phyloP scores from a whole-genome alignment of 257 asterid genomes.

The Forsythia viridissima region DNA sequence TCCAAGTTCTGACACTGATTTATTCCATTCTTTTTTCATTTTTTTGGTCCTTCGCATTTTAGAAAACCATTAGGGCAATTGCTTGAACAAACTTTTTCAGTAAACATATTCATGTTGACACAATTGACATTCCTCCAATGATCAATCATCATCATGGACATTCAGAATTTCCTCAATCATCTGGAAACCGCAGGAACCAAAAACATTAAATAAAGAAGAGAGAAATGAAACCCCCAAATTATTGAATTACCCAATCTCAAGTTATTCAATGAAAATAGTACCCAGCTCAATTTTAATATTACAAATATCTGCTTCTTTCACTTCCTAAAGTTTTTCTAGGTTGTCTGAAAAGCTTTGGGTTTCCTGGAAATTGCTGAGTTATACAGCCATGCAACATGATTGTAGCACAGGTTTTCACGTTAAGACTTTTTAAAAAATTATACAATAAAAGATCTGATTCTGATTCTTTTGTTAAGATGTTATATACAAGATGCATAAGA shows the following conservation, averaged over 20 bases:
- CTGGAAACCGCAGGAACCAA: not conserved
- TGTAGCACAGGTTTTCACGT: not conserved
- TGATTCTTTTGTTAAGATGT: not conserved
- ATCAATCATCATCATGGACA: not conserved
- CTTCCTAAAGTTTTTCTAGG: not conserved
- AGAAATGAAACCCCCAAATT: not conserved
- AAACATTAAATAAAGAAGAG: not conserved
- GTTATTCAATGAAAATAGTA: not conserved
- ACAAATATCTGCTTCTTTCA: not conserved
- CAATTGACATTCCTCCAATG: not conserved
- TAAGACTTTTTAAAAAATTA: not conserved
- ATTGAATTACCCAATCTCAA: not conserved
- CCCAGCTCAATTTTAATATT: not conserved
- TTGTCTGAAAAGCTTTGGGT: not conserved
- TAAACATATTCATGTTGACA: not conserved
- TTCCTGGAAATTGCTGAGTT: not conserved
- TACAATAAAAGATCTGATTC: not conserved
- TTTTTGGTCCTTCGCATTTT: not conserved
- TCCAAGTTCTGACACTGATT: not conserved
- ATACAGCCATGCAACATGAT: not conserved
- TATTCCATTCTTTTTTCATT: not conserved
- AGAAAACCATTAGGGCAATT: not conserved
- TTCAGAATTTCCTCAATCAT: not conserved
- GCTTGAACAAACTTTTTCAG: not conserved
- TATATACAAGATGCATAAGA: not conserved